phyloP scores from a whole-genome alignment of 345 rosid species.

The Citrus hindsii region DNA sequence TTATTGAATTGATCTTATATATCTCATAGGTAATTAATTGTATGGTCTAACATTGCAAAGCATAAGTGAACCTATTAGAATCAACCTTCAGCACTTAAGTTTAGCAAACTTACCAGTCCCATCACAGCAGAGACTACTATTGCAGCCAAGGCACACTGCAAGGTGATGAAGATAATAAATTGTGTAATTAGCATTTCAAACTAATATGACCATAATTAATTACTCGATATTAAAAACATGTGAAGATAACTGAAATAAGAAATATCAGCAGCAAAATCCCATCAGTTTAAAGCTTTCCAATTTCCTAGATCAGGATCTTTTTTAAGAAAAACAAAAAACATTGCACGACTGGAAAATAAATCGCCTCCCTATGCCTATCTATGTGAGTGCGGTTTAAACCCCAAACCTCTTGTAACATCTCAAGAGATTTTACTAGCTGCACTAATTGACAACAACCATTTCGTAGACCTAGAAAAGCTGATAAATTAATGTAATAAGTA shows the following conservation, averaged over 20 bases:
- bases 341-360: background rate
- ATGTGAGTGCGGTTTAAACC: background rate
- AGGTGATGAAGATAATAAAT: conserved; percentile 18
- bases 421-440: background rate
- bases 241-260: background rate
- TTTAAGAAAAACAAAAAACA: no score
- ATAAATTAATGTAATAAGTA: background rate
- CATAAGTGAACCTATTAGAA: background rate
- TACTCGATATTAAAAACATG: background rate
- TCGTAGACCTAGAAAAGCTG: background rate
- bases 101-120: conserved; percentile 66
- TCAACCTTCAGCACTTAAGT: background rate
- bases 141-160: conserved; percentile 97
- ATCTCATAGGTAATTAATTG: background rate
- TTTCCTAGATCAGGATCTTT: background rate
- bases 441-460: background rate
- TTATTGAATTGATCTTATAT: background rate
- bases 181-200: conserved; percentile 23
- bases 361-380: background rate
- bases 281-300: background rate
- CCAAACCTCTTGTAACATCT: background rate
- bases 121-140: conserved; percentile 92
- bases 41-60: background rate
- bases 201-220: background rate
- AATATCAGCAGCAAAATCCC: background rate